Evolutionary conservation across 345 rosid species (phyloP).

Genomic region (Hibiscus tridactylites): DNA sequence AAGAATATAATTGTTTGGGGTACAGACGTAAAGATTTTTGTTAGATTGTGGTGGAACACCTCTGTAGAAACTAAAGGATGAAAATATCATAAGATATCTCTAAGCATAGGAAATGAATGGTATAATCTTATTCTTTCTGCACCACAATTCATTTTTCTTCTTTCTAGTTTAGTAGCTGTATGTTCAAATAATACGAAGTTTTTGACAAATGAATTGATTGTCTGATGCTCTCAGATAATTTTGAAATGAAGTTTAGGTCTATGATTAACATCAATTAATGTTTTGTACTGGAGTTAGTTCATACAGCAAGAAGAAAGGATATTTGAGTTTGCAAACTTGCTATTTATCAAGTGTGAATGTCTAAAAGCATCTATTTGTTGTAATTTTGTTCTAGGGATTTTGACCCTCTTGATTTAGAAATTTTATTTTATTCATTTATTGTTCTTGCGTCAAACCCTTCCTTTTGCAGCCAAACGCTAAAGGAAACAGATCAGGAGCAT

Average conservation of each 20-base stretch:
- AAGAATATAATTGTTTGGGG: not conserved
- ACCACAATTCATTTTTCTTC: not conserved
- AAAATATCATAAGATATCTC: not conserved
- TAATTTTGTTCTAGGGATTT: not conserved
- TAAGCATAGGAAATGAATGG: not conserved
- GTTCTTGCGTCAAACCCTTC: conserved; percentile 2
- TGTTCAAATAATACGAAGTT: not conserved
- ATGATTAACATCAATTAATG: not conserved
- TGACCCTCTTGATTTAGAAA: not conserved
- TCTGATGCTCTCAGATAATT: not conserved
- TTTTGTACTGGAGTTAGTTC: not conserved
- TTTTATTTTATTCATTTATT: not conserved
- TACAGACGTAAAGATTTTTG: not conserved
- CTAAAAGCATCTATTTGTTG: not conserved
- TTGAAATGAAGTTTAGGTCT: not conserved
- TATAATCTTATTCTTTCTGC: not conserved
- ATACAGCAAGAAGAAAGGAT: too few species aligned
- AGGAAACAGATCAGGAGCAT: conserved; percentile 47
- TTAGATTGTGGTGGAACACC: not conserved
- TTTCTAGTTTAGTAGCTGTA: not conserved
- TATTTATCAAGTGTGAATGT: not conserved
- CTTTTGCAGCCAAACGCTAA: conserved; percentile 53
- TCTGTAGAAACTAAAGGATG: not conserved
- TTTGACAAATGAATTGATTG: not conserved
- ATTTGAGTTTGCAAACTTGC: not conserved